Conservation (phyloP, 148 eudicot species). For the Tetragonia tetragonoides region DNA sequence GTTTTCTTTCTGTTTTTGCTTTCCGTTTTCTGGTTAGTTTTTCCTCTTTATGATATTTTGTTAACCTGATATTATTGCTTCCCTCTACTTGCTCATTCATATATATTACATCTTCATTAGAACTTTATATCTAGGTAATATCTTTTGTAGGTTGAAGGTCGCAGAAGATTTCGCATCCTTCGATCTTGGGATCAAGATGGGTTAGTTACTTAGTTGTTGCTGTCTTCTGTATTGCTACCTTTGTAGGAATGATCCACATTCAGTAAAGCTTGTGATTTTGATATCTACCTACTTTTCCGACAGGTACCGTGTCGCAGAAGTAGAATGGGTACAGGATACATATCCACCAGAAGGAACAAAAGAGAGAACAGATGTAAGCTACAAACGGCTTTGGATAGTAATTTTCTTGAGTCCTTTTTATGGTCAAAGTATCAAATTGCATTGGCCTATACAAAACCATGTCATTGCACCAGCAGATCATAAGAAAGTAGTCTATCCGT, state of each 20-base stretch:
- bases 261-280: background rate
- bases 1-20: no score
- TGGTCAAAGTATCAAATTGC: background rate
- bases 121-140: background rate
- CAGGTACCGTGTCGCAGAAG: conserved; percentile 68
- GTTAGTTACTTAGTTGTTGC: conserved; percentile 54
- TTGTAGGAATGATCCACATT: conserved; percentile 7
- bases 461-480: background rate
- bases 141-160: conserved; percentile 78
- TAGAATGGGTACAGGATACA: conserved; percentile 71
- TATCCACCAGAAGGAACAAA: conserved; percentile 62
- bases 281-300: conserved; percentile 5
- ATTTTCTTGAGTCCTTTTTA: background rate
- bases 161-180: conserved; percentile 82
- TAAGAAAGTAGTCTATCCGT: background rate
- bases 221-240: conserved; percentile 2
- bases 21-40: no score
- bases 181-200: conserved; percentile 97
- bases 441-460: background rate
- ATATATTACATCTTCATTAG: background rate
- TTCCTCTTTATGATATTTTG: background rate
- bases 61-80: background rate
- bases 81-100: background rate
- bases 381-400: background rate
- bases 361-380: conserved; percentile 69